Evolutionary conservation across 352 stramenopile species (phyloP).

Genomic region (Phytophthora hybrid): DNA sequence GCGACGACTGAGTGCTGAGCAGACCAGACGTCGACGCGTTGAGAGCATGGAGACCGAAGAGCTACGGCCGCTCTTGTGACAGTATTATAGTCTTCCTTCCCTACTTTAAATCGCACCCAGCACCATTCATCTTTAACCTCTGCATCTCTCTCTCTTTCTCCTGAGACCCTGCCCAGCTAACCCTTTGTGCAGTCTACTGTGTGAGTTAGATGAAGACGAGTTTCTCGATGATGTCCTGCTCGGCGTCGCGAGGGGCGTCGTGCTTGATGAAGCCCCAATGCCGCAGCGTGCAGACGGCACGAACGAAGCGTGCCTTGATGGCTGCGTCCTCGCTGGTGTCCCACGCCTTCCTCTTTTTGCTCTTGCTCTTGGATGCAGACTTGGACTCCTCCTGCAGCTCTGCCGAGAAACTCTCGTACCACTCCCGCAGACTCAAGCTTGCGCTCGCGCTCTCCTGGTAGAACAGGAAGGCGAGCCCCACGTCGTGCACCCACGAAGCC

Average conservation of each 20-base stretch:
- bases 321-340: conserved; percentile 31
- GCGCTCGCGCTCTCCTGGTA: conserved; percentile 75
- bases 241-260: conserved; percentile 45
- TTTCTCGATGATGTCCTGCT: conserved; percentile 79
- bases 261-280: conserved; percentile 78
- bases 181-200: background rate
- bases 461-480: conserved; percentile 73
- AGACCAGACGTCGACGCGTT: conserved; percentile 18
- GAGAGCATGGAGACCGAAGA: conserved; percentile 38
- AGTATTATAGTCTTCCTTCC: conserved; percentile 52
- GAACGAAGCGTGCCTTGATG: conserved; percentile 73
- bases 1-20: conserved; percentile 60
- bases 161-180: background rate
- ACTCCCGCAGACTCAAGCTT: conserved; percentile 69
- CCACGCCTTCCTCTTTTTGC: conserved; percentile 30
- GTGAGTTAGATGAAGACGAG: conserved; percentile 73
- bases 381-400: conserved; percentile 44
- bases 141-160: background rate
- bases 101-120: conserved; percentile 52
- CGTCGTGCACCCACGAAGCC: conserved; percentile 59
- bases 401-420: conserved; percentile 68
- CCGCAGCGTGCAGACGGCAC: conserved; percentile 70
- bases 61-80: conserved; percentile 42
- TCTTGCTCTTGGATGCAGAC: background rate
- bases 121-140: conserved; percentile 19